Conservation (phyloP, 305 asterid species). For the Withania somnifera region DNA sequence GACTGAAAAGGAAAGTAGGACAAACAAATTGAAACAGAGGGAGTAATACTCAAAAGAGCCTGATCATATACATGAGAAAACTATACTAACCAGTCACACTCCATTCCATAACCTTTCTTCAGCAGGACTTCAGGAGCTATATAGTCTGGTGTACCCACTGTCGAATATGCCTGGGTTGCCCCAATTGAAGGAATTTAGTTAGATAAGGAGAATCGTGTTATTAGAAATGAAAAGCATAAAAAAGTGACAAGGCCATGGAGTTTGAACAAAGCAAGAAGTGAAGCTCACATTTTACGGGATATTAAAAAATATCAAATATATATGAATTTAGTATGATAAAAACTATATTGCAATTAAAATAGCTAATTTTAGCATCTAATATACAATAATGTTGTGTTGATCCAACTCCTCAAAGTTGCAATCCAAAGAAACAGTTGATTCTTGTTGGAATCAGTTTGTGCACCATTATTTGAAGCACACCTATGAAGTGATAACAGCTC, state of each 20-base stretch:
- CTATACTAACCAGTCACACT: constrained; percentile 87
- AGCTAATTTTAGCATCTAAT: not conserved
- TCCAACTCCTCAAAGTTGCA: not conserved
- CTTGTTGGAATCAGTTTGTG: not conserved
- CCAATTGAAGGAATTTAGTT: constrained; percentile 6
- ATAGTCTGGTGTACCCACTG: constrained; percentile 96
- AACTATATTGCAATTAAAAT: not conserved
- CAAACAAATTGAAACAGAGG: no score
- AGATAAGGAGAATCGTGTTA: not conserved
- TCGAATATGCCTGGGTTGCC: constrained; percentile 80
- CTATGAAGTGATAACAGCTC: not conserved
- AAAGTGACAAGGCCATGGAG: not conserved
- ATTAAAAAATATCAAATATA: not conserved
- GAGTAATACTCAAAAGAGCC: not conserved
- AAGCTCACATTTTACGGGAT: not conserved
- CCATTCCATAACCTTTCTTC: constrained; percentile 97
- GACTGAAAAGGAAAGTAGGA: no score
- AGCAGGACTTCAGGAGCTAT: constrained; percentile 95
- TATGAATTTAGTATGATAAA: not conserved
- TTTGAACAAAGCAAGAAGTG: not conserved
- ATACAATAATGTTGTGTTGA: not conserved
- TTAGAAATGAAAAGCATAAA: not conserved
- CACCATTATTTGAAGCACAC: not conserved
- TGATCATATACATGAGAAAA: not conserved
- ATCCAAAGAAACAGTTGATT: not conserved